Evolutionary conservation across 2,329 filamentous ascomycete species (phyloP).

Genomic region (Ascochyta koolunga): DNA sequence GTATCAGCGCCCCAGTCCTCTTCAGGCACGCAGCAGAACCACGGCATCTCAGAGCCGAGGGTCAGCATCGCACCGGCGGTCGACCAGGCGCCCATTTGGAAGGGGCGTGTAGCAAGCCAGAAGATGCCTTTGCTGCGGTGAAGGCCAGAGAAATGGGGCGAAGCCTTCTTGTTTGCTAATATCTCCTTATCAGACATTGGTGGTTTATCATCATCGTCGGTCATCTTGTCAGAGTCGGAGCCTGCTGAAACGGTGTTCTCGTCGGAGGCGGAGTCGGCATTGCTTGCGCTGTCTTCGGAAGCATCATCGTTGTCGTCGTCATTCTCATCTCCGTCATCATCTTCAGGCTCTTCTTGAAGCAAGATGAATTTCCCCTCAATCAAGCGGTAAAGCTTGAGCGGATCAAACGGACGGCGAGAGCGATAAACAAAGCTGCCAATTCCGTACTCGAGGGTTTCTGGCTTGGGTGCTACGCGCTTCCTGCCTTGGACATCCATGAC

Average conservation of each 20-base stretch:
- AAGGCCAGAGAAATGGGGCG: constrained; percentile 60
- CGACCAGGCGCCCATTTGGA: constrained; percentile 65
- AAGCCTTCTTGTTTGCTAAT: constrained; percentile 62
- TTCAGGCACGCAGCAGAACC: constrained; percentile 64
- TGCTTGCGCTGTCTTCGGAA: constrained; percentile 8
- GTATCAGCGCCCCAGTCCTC: constrained; percentile 58
- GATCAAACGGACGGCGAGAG: constrained; percentile 55
- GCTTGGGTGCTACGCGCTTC: constrained; percentile 67
- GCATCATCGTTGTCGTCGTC: constrained; percentile 27
- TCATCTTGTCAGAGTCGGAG: constrained; percentile 24
- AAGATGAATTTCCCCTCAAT: constrained; percentile 54
- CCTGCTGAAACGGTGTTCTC: constrained; percentile 20
- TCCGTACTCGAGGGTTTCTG: constrained; percentile 75
- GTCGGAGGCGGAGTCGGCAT: constrained; percentile 25
- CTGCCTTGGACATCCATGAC: constrained; percentile 61
- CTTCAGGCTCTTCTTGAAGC: constrained; percentile 47
- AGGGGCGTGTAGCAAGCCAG: constrained; percentile 64
- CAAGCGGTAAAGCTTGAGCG: constrained; percentile 49
- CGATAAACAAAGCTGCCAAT: constrained; percentile 74
- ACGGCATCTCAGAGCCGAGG: constrained; percentile 61
- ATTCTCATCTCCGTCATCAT: constrained; percentile 32
- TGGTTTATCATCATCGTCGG: constrained; percentile 41
- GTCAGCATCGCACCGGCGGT: constrained; percentile 70
- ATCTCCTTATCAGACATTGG: constrained; percentile 49
- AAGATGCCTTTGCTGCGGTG: constrained; percentile 69